Evolutionary conservation across 2,329 filamentous ascomycete species (phyloP).

Genomic region (Sclerotinia borealis): DNA sequence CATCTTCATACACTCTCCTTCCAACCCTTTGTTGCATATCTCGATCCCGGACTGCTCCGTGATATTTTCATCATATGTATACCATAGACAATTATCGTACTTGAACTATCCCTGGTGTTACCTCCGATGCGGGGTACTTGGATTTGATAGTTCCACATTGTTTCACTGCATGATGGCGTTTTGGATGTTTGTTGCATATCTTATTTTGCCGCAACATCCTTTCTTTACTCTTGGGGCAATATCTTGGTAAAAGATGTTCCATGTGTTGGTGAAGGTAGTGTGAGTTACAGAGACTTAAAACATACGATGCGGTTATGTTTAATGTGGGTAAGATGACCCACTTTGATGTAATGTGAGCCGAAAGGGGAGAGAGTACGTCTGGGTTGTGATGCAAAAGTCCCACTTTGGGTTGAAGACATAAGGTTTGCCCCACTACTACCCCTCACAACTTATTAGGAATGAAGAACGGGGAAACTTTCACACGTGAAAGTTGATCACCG

Average conservation of each 20-base stretch:
- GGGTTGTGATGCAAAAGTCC: background rate
- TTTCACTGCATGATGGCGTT: background rate
- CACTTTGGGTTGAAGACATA: background rate
- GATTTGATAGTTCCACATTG: background rate
- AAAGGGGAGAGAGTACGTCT: background rate
- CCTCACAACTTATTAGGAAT: background rate
- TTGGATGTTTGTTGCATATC: background rate
- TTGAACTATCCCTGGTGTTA: background rate
- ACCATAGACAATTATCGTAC: background rate
- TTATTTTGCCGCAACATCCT: background rate
- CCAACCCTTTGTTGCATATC: background rate
- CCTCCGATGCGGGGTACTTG: background rate
- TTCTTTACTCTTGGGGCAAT: background rate
- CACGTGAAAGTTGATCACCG: background rate
- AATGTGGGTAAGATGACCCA: background rate
- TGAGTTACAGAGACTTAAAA: background rate
- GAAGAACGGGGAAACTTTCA: background rate
- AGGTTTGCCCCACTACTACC: slow-evolving; percentile 1
- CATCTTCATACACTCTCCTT: background rate
- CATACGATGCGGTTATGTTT: background rate
- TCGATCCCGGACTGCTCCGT: background rate
- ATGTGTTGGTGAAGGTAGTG: background rate
- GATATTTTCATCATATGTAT: background rate
- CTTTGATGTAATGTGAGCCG: background rate
- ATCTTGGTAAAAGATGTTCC: background rate